These are phyloP conservation scores for Penicillium sp. DNA, from an alignment of 2,329 filamentous ascomycete genomes.

Conservation along the genomic window DNA sequence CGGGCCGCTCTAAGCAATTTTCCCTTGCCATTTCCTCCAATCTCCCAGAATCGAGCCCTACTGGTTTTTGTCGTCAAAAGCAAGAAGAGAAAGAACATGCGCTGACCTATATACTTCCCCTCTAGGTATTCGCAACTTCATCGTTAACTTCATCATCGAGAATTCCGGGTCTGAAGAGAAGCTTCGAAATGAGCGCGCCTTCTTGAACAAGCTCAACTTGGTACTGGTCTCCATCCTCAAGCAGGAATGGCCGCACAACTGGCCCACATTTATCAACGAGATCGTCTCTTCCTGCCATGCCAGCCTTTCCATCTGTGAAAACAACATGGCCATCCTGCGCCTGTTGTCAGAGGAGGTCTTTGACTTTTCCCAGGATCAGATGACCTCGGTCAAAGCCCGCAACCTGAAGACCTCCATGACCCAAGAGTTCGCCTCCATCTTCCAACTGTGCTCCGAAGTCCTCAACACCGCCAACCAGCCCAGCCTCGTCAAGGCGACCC, in stretches of 20 bases:
- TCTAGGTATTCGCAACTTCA: constrained; percentile 95
- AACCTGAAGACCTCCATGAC: constrained; percentile 99
- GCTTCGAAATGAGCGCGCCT: constrained; percentile 80
- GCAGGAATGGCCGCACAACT: constrained; percentile 99
- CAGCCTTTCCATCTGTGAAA: constrained; percentile 96
- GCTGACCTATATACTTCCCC: constrained; percentile 24
- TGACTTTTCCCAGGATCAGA: constrained; percentile 97
- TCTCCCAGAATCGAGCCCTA: not conserved
- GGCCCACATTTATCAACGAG: constrained; percentile 99
- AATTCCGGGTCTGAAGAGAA: constrained; percentile 89
- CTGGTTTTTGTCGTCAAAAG: not conserved
- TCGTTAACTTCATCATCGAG: constrained; percentile 97
- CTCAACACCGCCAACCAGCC: constrained; percentile 86
- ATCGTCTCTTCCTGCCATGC: constrained; percentile 96
- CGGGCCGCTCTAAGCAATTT: not conserved
- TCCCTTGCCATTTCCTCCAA: not conserved
- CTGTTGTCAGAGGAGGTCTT: constrained; percentile 98
- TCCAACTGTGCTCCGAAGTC: constrained; percentile 95
- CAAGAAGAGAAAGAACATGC: not conserved
- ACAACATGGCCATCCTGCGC: constrained; percentile 98
- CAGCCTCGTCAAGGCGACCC: constrained; percentile 91
- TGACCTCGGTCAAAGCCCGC: constrained; percentile 97
- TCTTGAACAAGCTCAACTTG: constrained; percentile 97
- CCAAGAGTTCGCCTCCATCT: constrained; percentile 97
- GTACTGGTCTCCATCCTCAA: constrained; percentile 97